Percentiles rank a stretch among this genome's conserved stretches.
phyloP scores from a whole-genome alignment of 176 grass and related monocot species.

The Lolium multiflorum region DNA sequence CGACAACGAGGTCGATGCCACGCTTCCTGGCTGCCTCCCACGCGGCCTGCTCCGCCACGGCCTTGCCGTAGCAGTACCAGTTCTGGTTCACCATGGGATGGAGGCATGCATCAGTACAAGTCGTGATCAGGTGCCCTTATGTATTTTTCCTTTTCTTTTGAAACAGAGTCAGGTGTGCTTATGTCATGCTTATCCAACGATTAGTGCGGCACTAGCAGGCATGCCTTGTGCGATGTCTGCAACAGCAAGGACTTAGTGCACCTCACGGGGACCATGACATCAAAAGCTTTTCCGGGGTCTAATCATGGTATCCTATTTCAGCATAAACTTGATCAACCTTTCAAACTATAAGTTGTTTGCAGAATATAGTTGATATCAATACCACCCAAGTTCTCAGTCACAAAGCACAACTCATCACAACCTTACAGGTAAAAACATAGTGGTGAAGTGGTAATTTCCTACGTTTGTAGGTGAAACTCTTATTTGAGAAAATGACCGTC shows the following conservation, averaged over 20 bases:
- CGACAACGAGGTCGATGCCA: slow-evolving; percentile 72
- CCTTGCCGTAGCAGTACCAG: slow-evolving; percentile 98
- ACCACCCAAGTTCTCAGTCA: neutral
- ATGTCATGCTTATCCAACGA: slow-evolving; percentile 35
- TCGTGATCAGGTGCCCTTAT: neutral
- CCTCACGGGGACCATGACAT: neutral
- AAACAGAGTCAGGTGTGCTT: neutral
- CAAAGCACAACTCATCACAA: neutral
- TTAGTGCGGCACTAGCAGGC: neutral
- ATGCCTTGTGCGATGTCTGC: neutral
- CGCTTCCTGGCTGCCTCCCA: slow-evolving; percentile 55
- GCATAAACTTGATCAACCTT: neutral
- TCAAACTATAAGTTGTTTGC: neutral
- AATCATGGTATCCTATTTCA: neutral
- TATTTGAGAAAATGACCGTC: neutral
- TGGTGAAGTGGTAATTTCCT: neutral
- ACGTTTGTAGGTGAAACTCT: neutral
- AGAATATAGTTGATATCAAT: neutral
- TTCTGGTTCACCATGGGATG: slow-evolving; percentile 47
- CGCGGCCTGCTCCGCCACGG: slow-evolving; percentile 76
- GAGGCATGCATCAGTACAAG: neutral
- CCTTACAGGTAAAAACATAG: neutral
- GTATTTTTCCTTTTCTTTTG: neutral
- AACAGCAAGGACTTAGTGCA: neutral
- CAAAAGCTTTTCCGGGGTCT: neutral